A percentile compares a stretch with the other conserved stretches of the same genome.
These are phyloP conservation scores for Penicillium sp. DNA, from an alignment of 2,329 filamentous ascomycete genomes.

Conservation along the genomic window DNA sequence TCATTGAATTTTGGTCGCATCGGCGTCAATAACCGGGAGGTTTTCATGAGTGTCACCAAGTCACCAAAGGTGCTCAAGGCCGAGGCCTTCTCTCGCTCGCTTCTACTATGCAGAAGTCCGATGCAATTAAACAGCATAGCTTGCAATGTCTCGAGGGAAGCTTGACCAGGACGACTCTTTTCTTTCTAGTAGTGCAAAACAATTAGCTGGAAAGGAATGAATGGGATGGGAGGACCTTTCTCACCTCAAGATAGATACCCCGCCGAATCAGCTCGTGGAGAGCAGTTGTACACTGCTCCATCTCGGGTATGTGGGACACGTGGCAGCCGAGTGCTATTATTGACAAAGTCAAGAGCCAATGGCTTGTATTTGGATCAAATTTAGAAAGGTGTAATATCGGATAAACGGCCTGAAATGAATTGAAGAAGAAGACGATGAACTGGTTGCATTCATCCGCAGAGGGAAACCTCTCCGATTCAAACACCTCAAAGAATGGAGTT, in stretches of 20 bases:
- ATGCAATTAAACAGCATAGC: slow-evolving; percentile 33
- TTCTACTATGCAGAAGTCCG: slow-evolving; percentile 29
- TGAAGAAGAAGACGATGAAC: slow-evolving; percentile 38
- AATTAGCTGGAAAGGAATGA: not conserved
- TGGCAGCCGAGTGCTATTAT: slow-evolving; percentile 43
- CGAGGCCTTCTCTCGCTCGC: slow-evolving; percentile 23
- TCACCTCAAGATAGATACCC: slow-evolving; percentile 37
- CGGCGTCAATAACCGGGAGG: slow-evolving; percentile 21
- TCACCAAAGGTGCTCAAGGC: slow-evolving; percentile 29
- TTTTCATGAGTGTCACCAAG: slow-evolving; percentile 26
- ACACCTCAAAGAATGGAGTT: slow-evolving; percentile 30
- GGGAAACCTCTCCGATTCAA: slow-evolving; percentile 33
- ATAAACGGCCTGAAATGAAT: slow-evolving; percentile 40
- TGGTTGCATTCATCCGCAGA: slow-evolving; percentile 22
- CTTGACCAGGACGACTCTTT: slow-evolving; percentile 11
- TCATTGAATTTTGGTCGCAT: slow-evolving; percentile 2
- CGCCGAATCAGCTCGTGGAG: slow-evolving; percentile 45
- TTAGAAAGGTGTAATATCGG: slow-evolving; percentile 41
- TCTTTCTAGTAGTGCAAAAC: slow-evolving; percentile 24
- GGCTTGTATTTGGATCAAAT: slow-evolving; percentile 35
- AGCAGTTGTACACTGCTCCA: slow-evolving; percentile 30
- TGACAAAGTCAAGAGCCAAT: slow-evolving; percentile 43
- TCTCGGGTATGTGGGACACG: slow-evolving; percentile 26
- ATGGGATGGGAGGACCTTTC: not conserved
- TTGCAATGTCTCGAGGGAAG: slow-evolving; percentile 31